Conservation (phyloP, 768 basidiomycete genomes). For the Rhodosporidiobolus odoratus region DNA sequence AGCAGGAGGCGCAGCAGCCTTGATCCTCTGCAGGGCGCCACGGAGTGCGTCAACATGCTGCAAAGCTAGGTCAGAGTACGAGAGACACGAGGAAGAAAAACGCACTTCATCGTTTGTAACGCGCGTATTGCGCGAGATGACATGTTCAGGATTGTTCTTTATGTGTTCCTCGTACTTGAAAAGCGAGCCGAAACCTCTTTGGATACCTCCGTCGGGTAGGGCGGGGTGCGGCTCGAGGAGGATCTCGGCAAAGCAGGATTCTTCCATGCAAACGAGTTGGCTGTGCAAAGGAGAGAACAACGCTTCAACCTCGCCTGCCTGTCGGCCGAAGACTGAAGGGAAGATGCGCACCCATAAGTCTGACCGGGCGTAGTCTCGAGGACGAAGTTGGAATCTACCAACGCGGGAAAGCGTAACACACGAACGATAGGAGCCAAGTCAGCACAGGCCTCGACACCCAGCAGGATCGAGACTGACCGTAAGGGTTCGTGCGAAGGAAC, state of each 20-base stretch:
- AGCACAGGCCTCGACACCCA: too few species aligned
- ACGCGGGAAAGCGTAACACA: too few species aligned
- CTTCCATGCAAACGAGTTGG: constrained; percentile 18
- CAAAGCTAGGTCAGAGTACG: not conserved
- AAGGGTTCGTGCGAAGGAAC: not conserved
- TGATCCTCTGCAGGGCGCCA: constrained; percentile 2
- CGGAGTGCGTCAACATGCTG: too few species aligned
- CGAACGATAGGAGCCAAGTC: not conserved
- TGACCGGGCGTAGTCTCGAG: not conserved
- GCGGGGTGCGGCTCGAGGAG: not conserved
- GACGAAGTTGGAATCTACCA: constrained; percentile 12
- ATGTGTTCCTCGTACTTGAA: constrained; percentile 4
- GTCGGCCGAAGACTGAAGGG: not conserved
- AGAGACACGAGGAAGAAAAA: not conserved
- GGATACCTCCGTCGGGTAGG: not conserved
- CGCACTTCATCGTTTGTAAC: not conserved
- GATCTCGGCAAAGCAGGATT: constrained; percentile 4
- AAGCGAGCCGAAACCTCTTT: constrained; percentile 10
- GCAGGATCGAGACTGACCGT: too few species aligned
- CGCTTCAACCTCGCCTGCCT: not conserved
- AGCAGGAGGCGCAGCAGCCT: not conserved
- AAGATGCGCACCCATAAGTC: not conserved
- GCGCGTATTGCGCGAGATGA: not conserved
- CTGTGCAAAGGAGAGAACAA: not conserved
- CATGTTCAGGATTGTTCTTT: too few species aligned